Percentiles rank a stretch among this genome's conserved stretches.
Evolutionary conservation across 2,329 filamentous ascomycete species (phyloP).

Genomic region (Penicillium sp.): DNA sequence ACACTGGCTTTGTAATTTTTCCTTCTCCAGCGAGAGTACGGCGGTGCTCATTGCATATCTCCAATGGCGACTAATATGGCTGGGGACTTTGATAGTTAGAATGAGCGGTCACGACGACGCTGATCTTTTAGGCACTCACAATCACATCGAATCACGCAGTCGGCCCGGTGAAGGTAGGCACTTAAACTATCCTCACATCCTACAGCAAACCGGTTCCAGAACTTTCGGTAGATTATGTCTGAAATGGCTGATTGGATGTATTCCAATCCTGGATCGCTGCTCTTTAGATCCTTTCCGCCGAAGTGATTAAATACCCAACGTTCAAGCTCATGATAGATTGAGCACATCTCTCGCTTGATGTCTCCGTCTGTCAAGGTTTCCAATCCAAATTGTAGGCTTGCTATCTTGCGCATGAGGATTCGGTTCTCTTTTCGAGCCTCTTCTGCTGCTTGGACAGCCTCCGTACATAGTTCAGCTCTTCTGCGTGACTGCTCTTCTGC

Average conservation of each 20-base stretch:
- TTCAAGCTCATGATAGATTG: slow-evolving; percentile 12
- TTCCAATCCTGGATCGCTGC: neutral
- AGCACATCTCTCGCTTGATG: slow-evolving; percentile 4
- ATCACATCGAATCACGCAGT: slow-evolving; percentile 5
- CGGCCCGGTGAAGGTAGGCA: neutral
- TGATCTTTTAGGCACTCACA: slow-evolving; percentile 4
- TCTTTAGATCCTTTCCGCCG: neutral
- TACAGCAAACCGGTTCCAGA: slow-evolving; percentile 8
- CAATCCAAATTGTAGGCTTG: slow-evolving; percentile 1
- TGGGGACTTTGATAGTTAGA: slow-evolving; percentile 8
- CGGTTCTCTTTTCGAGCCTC: slow-evolving; percentile 1
- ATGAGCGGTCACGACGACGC: neutral
- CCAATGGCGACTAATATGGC: slow-evolving; percentile 17
- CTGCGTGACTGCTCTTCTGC: slow-evolving; percentile 7
- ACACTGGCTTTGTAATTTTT: neutral
- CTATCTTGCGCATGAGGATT: slow-evolving; percentile 1
- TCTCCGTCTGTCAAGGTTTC: slow-evolving; percentile 17
- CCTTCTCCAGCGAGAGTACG: neutral
- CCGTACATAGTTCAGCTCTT: slow-evolving; percentile 3
- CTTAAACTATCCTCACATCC: neutral
- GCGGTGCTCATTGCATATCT: slow-evolving; percentile 20
- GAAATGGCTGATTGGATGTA: neutral
- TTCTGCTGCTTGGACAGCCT: neutral
- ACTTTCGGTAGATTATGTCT: neutral
- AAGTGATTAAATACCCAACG: slow-evolving; percentile 18